These are phyloP conservation scores for Suillus alpinus DNA, from an alignment of 768 basidiomycete species.

Conservation along the genomic window DNA sequence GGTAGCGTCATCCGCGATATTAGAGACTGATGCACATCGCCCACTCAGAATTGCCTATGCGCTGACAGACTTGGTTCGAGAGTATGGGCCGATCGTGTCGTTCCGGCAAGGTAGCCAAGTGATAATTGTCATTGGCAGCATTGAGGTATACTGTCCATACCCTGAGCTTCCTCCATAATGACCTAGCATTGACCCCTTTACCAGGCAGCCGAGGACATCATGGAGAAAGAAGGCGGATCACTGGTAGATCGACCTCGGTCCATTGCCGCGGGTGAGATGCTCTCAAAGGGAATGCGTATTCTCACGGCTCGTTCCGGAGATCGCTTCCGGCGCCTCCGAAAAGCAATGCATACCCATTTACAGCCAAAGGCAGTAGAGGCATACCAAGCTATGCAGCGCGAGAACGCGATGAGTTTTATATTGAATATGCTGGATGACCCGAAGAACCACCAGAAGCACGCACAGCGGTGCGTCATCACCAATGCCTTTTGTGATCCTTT, in stretches of 20 bases:
- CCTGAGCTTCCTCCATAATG: conserved; percentile 21
- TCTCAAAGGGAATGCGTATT: conserved; percentile 54
- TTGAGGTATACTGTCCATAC: conserved; percentile 14
- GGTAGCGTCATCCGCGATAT: not conserved
- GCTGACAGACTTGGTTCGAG: conserved; percentile 50
- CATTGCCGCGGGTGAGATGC: conserved; percentile 51
- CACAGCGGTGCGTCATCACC: conserved; percentile 9
- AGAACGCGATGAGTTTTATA: conserved; percentile 18
- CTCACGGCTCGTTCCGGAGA: conserved; percentile 48
- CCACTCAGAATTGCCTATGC: conserved; percentile 1
- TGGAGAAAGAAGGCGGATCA: conserved; percentile 55
- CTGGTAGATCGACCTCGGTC: conserved; percentile 48
- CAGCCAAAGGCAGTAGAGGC: conserved; percentile 44
- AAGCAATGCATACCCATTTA: conserved; percentile 51
- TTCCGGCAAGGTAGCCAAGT: conserved; percentile 42
- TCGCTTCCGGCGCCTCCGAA: conserved; percentile 53
- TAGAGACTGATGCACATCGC: not conserved
- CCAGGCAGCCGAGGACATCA: conserved; percentile 55
- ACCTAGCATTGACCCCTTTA: conserved; percentile 45
- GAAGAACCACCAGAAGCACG: conserved; percentile 9
- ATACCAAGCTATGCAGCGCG: conserved; percentile 45
- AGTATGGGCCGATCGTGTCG: conserved; percentile 55
- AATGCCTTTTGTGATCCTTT: not conserved
- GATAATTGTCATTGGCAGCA: conserved; percentile 14
- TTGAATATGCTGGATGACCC: conserved; percentile 19